phyloP scores from a whole-genome alignment of 352 stramenopile genomes.

The Achlya hypogyna region DNA sequence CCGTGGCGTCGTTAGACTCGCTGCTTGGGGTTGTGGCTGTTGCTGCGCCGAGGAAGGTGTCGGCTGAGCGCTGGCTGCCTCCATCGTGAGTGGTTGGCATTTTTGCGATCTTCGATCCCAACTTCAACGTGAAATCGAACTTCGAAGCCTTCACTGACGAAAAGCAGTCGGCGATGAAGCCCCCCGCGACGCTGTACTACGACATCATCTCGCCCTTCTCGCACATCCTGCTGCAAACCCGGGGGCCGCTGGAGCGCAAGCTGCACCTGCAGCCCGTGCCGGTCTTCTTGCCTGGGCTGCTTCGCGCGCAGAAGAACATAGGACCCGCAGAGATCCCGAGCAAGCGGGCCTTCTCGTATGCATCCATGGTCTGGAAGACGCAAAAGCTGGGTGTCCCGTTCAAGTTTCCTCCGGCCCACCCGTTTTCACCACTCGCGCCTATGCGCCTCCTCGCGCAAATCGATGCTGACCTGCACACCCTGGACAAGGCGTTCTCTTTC shows the following conservation, averaged over 20 bases:
- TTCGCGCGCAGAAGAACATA: conserved; percentile 1
- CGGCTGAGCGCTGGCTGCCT: too few species aligned
- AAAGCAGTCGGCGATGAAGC: background rate
- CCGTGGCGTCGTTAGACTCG: too few species aligned
- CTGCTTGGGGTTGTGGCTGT: too few species aligned
- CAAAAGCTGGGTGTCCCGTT: conserved; percentile 2
- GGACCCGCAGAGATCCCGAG: conserved; percentile 3
- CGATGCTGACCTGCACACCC: conserved; percentile 9
- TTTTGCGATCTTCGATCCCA: background rate
- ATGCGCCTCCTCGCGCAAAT: background rate
- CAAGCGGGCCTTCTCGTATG: conserved; percentile 17
- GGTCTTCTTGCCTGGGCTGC: conserved; percentile 8
- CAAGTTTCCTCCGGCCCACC: conserved; percentile 3
- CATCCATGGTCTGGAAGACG: background rate
- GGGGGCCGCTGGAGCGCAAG: conserved; percentile 11
- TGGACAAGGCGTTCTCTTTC: conserved; percentile 16
- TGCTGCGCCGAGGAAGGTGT: too few species aligned
- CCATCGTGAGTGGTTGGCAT: too few species aligned
- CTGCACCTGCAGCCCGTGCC: conserved; percentile 9
- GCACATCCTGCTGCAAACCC: conserved; percentile 8
- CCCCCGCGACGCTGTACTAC: conserved; percentile 8
- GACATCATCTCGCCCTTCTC: conserved; percentile 18
- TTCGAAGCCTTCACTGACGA: background rate
- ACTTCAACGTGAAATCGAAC: too few species aligned
- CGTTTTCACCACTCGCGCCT: background rate